Base-by-base conservation (phyloP, 23 red algal species). In the Gracilaria vermiculophylla region DNA sequence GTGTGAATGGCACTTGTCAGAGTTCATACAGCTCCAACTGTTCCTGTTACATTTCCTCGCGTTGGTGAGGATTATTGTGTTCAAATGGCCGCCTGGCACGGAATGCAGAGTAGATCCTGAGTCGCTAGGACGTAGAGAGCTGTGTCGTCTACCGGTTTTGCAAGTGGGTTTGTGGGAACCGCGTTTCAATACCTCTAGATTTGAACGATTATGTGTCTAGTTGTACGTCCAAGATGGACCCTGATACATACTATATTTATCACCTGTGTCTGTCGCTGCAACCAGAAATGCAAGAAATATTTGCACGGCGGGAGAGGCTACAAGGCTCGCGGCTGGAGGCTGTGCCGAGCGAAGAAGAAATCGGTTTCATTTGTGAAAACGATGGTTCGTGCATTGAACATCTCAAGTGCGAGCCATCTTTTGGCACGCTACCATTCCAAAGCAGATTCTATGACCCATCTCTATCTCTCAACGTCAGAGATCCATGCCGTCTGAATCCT, bases 391-490 rank as follows among this genome's bases (percentile, higher is more conserved):
- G 67, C 42, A 5, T 47, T 73, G 37, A 40, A 47, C 16, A 73
- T 40, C 37, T 73, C 19, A 42, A 73, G 33, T 73, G 67, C 15
- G 36, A 25, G 20, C 37, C 67, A 24, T 42, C 65, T 8, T 14
- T 17, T 48, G 0, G 37, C 44, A 19, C 8, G 37, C 20, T 7
- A 13, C 9, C 28, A 25, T 25, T 47, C 37, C 37, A 73, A 27
- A 47, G 37, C 23, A 24, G 32, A 73, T 79, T 47, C 76, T 79
- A 34, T 43, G 49, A 79, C 53, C 48, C 76, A 5, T 54, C 76
- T 1, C 50, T 57, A 24, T 36, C 50, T 29, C 49, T 79, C 1
- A 36, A 20, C 4, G 29, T 79, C 31, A 24, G 76, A 14, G 76
- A 79, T 40, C 1, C 32, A 20, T 79, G 76, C 53, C 40, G 57